Conservation (phyloP, 2,329 filamentous ascomycete genomes). For the Lecanosticta acicola region DNA sequence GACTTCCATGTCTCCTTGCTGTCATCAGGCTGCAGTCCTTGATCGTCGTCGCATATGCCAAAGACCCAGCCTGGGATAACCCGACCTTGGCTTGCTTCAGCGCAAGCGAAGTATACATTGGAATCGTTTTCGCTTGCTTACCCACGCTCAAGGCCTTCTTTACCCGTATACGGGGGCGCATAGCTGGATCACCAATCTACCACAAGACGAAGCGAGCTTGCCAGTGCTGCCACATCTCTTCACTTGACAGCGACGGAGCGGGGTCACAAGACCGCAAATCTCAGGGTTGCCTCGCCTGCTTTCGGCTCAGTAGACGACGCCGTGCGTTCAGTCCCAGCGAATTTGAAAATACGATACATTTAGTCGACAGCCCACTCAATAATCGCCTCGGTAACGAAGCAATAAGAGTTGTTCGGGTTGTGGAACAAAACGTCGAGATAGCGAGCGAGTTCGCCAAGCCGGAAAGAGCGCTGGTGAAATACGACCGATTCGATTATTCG, state of each 20-base stretch:
- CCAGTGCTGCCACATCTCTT: neutral
- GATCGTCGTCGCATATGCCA: conserved; percentile 3
- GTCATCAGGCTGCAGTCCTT: conserved; percentile 6
- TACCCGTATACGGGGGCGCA: neutral
- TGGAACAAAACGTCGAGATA: neutral
- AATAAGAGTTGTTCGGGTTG: neutral
- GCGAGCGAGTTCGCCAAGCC: neutral
- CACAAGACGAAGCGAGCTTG: neutral
- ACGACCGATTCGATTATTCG: neutral
- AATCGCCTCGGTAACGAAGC: neutral
- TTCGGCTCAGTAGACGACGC: neutral
- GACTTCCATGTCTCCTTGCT: conserved; percentile 7
- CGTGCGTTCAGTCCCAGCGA: neutral
- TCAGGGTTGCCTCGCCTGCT: neutral
- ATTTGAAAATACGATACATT: neutral
- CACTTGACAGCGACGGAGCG: neutral
- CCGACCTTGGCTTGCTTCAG: conserved; percentile 4
- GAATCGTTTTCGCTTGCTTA: conserved; percentile 7
- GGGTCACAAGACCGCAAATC: neutral
- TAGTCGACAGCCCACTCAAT: neutral
- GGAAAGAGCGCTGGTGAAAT: neutral
- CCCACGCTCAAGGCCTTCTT: conserved; percentile 4
- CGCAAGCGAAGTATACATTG: conserved; percentile 5
- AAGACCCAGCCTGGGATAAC: conserved; percentile 5
- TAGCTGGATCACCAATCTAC: neutral